phyloP scores from a whole-genome alignment of 2,329 filamentous ascomycete genomes.

The Penicillium olsonii region DNA sequence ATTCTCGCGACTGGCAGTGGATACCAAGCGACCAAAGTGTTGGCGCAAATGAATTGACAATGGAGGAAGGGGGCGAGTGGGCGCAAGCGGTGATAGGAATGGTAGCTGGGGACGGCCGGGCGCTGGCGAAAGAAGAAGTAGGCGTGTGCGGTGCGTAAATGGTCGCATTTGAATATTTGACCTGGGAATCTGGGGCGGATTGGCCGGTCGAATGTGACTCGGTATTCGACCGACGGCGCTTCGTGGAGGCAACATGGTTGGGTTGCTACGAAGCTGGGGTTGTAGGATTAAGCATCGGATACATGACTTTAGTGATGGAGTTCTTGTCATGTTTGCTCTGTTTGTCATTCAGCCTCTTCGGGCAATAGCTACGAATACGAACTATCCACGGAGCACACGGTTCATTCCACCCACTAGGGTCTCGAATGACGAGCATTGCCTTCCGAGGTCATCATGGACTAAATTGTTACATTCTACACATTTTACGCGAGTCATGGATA shows the following conservation, averaged over 20 bases:
- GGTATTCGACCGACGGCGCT: constrained; percentile 43
- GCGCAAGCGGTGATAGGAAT: constrained; percentile 62
- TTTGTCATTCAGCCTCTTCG: background rate
- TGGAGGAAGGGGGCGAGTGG: constrained; percentile 47
- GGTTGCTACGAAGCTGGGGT: background rate
- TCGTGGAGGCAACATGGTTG: constrained; percentile 37
- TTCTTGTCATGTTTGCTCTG: constrained; percentile 8
- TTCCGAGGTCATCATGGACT: no score
- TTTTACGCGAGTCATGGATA: no score
- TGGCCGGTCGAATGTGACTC: constrained; percentile 36
- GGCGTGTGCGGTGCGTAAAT: constrained; percentile 60
- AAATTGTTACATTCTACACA: no score
- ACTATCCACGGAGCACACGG: background rate
- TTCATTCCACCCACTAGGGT: no score
- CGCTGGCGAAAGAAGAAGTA: constrained; percentile 54
- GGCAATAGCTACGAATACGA: background rate
- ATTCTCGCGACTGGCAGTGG: constrained; percentile 65
- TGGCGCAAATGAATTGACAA: constrained; percentile 56
- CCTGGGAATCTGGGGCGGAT: constrained; percentile 32
- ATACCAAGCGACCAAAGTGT: constrained; percentile 69
- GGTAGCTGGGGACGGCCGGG: constrained; percentile 62
- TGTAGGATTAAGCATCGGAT: background rate
- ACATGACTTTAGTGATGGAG: background rate
- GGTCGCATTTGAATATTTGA: constrained; percentile 41
- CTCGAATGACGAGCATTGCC: no score